phyloP scores from a whole-genome alignment of 1,139 yeast genomes.

The Protomyces arabidopsidicola region DNA sequence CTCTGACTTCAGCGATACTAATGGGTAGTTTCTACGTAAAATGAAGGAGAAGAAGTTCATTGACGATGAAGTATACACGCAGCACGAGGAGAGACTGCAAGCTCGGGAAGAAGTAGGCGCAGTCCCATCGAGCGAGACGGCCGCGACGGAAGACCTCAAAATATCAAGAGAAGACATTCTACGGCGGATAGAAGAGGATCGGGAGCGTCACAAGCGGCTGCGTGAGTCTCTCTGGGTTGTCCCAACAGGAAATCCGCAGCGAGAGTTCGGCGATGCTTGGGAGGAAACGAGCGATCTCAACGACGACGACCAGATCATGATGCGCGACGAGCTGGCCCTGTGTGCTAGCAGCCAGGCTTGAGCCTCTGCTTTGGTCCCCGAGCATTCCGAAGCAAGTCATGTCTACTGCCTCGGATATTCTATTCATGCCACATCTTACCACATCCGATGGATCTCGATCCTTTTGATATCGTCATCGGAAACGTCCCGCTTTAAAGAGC shows the following conservation, averaged over 20 bases:
- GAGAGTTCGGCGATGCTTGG: slow-evolving; percentile 62
- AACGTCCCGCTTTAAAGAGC: too few species aligned
- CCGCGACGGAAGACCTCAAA: slow-evolving; percentile 8
- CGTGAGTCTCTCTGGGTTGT: slow-evolving; percentile 75
- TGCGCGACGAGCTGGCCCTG: slow-evolving; percentile 23
- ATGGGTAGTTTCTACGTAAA: slow-evolving; percentile 22
- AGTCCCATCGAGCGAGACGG: not conserved
- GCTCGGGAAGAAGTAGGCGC: slow-evolving; percentile 28
- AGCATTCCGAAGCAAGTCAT: too few species aligned
- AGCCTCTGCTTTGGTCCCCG: not conserved
- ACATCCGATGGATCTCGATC: too few species aligned
- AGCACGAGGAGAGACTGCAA: slow-evolving; percentile 29
- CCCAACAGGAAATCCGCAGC: slow-evolving; percentile 45
- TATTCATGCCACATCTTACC: too few species aligned
- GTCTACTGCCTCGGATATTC: too few species aligned
- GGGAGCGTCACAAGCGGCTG: slow-evolving; percentile 68
- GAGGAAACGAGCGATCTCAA: slow-evolving; percentile 47
- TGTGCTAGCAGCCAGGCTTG: slow-evolving; percentile 2
- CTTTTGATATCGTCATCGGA: too few species aligned
- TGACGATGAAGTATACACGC: slow-evolving; percentile 24
- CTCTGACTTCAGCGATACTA: not conserved
- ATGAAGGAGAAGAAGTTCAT: slow-evolving; percentile 33
- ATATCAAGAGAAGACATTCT: slow-evolving; percentile 46
- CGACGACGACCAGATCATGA: slow-evolving; percentile 46
- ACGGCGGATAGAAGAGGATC: slow-evolving; percentile 78